phyloP scores from a whole-genome alignment of 1,284 basidiomycete species.

The Tremellales sp. region DNA sequence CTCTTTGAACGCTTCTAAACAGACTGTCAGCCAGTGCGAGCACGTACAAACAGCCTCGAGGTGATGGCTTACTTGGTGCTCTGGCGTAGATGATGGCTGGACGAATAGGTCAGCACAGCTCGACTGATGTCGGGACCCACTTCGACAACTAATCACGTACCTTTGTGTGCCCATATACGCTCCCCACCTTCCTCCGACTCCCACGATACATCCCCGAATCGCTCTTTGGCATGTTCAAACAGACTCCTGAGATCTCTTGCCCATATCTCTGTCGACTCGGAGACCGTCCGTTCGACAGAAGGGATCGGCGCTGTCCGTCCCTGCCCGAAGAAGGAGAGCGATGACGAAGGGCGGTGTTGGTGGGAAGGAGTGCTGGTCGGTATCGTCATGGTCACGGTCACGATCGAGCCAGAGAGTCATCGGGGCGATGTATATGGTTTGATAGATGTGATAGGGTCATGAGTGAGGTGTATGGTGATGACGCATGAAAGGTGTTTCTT shows the following conservation, averaged over 20 bases:
- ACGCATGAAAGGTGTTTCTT: no score
- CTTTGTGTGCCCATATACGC: slow-evolving; percentile 46
- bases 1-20: slow-evolving; percentile 66
- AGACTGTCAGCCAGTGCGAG: not conserved
- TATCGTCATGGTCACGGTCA: not conserved
- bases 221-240: slow-evolving; percentile 71
- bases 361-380: no score
- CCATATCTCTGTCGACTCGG: slow-evolving; percentile 55
- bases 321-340: no score
- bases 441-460: no score
- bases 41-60: slow-evolving; percentile 11
- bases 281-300: slow-evolving; percentile 29
- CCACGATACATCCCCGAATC: slow-evolving; percentile 93
- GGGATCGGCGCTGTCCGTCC: slow-evolving; percentile 4
- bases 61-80: slow-evolving; percentile 57
- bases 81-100: slow-evolving; percentile 88
- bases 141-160: slow-evolving; percentile 15
- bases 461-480: no score
- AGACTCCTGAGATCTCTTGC: slow-evolving; percentile 69
- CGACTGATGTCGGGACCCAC: not conserved
- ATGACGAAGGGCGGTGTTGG: no score
- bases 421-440: no score
- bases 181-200: slow-evolving; percentile 58
- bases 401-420: no score
- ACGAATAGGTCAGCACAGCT: slow-evolving; percentile 2